These are phyloP conservation scores for Arthrobotrys sinensis DNA, from an alignment of 2,329 filamentous ascomycete species.

Conservation along the genomic window DNA sequence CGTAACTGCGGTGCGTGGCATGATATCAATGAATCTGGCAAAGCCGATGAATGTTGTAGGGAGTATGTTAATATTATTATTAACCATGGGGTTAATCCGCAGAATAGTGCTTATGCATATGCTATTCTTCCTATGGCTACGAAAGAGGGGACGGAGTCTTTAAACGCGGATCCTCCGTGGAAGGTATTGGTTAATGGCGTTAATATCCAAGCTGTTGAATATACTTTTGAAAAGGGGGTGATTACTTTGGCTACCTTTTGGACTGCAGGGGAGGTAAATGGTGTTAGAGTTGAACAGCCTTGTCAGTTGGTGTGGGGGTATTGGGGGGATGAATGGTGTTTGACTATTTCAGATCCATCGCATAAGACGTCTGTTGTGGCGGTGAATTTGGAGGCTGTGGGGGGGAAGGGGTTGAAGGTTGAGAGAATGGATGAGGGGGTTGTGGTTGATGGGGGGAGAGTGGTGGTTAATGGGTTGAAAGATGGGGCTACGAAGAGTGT, in stretches of 20 bases:
- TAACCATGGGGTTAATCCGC: conserved; percentile 42
- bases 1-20: conserved; percentile 38
- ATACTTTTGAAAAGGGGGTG: conserved; percentile 27
- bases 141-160: conserved; percentile 19
- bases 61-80: conserved; percentile 46
- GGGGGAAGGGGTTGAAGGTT: neutral
- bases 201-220: conserved; percentile 39
- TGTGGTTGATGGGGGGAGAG: conserved; percentile 8
- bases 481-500: conserved; percentile 41
- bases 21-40: conserved; percentile 31
- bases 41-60: conserved; percentile 28
- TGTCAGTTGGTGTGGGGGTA: conserved; percentile 50
- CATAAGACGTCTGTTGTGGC: conserved; percentile 6
- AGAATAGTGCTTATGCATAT: conserved; percentile 43
- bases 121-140: conserved; percentile 47
- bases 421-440: conserved; percentile 18
- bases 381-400: conserved; percentile 6
- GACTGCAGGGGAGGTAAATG: conserved; percentile 29
- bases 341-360: conserved; percentile 36
- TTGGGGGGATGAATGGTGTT: conserved; percentile 33
- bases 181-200: conserved; percentile 29
- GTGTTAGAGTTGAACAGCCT: conserved; percentile 19
- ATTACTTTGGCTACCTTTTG: conserved; percentile 56
- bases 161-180: conserved; percentile 23
- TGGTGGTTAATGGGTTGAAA: conserved; percentile 20